Evolutionary conservation across 176 grass and related monocot genomes (phyloP).

Genomic region (Bromus sterilis): DNA sequence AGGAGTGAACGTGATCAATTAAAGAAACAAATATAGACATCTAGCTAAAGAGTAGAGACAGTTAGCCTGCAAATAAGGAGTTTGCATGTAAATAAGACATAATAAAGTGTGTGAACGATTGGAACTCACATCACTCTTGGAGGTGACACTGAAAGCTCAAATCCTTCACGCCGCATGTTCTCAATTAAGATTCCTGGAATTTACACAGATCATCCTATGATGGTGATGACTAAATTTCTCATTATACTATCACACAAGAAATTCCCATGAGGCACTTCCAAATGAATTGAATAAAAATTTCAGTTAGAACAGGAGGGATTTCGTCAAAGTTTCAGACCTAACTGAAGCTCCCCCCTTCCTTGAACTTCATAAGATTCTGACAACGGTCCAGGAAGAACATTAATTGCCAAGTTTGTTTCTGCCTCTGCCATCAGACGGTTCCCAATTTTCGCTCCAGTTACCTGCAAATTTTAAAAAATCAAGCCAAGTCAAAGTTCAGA

Average conservation of each 20-base stretch:
- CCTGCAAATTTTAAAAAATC: conserved; percentile 33
- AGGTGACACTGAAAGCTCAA: conserved; percentile 96
- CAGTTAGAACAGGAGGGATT: conserved; percentile 1
- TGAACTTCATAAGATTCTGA: conserved; percentile 99
- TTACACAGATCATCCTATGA: conserved; percentile 7
- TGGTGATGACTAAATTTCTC: conserved; percentile 1
- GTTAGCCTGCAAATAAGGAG: neutral
- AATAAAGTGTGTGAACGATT: neutral
- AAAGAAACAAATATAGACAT: conserved; percentile 11
- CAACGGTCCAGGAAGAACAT: conserved; percentile 94
- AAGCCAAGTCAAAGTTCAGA: neutral
- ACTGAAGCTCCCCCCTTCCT: conserved; percentile 98
- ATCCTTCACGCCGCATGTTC: conserved; percentile 99
- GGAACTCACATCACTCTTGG: conserved; percentile 90
- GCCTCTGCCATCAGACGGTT: conserved; percentile 81
- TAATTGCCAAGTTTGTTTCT: conserved; percentile 98
- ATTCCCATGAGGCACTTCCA: neutral
- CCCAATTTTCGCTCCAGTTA: conserved; percentile 98
- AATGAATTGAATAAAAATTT: neutral
- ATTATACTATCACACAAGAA: neutral
- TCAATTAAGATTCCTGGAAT: conserved; percentile 95
- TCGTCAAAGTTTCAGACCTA: conserved; percentile 53
- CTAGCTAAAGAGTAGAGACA: neutral
- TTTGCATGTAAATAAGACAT: neutral
- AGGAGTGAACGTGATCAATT: neutral